These are phyloP conservation scores for Brassica incana DNA, from an alignment of 345 rosid genomes.

Conservation along the genomic window DNA sequence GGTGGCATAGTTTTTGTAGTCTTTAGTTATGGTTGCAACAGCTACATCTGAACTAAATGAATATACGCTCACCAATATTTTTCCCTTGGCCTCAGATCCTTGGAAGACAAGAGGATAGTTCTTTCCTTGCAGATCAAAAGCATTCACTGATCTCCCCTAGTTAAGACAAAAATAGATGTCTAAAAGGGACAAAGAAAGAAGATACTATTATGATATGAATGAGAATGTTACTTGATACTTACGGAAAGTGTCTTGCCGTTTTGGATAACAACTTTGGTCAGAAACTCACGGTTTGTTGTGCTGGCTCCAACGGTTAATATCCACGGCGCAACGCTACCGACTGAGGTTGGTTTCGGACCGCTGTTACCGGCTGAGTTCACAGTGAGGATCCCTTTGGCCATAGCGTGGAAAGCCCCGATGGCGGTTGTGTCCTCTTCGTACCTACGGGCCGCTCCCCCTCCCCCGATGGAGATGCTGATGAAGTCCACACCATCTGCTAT, in stretches of 20 bases:
- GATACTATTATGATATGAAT: not conserved
- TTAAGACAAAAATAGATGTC: not conserved
- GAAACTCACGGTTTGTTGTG: slow-evolving; percentile 43
- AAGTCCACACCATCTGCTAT: not conserved
- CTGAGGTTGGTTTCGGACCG: not conserved
- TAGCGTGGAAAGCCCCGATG: slow-evolving; percentile 57
- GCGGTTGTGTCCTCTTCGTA: slow-evolving; percentile 25
- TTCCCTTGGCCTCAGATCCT: slow-evolving; percentile 24
- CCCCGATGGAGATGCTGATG: not conserved
- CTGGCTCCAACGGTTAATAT: slow-evolving; percentile 51
- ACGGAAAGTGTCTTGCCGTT: slow-evolving; percentile 44
- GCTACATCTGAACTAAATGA: not conserved
- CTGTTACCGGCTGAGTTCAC: slow-evolving; percentile 43
- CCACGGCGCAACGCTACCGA: slow-evolving; percentile 47
- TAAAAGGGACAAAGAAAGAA: not conserved
- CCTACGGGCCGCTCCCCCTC: accelerated
- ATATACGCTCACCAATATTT: not conserved
- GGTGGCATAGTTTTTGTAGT: not conserved
- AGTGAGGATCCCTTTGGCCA: slow-evolving; percentile 51
- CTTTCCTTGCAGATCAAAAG: slow-evolving; percentile 34
- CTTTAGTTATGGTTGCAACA: slow-evolving; percentile 20
- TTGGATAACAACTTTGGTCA: slow-evolving; percentile 44
- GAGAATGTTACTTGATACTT: slow-evolving; percentile 22
- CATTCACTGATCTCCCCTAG: slow-evolving; percentile 46
- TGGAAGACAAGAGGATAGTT: slow-evolving; percentile 28